Base-by-base conservation (phyloP, 441 rosid genomes). In the Erodium texanum region DNA sequence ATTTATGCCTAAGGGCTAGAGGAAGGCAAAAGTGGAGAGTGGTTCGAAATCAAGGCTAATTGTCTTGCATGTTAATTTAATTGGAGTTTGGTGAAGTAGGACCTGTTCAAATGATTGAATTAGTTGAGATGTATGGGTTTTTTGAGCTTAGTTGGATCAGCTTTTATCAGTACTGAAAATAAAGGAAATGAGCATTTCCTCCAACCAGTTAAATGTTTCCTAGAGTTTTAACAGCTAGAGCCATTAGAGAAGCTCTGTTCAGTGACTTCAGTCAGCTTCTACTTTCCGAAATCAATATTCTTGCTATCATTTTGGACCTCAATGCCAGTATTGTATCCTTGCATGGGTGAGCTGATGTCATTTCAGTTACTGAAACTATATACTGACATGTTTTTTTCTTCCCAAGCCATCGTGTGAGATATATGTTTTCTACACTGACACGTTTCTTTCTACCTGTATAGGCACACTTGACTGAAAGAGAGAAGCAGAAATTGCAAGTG, bases 401-500 rank as follows among this genome's bases (percentile, higher is more conserved):
- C 6, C 12, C 27, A 20, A 58, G 7, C 43, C 15, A 63, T 58
- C 23, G 50, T 54, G 50, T 38, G 50, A 59, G 27, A 56, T 66
- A 3, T 67, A 34, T 34, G 43, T 29, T 69, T 61, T 45, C 10
- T 71, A 5, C n/a, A 24, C 34, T 68, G 14, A 59, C 6, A 52
- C 18, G 56, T 14, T 69, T 68, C 34, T 43, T 32, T 70, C 65
- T 66, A n/a, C 52, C 67, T 75, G 72, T 76, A 70, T 84, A 93
- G 99, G 96, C 81, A 64, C 93, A 84, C 80, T 82, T 93, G 82
- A 86, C 87, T 29, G 99, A 96, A 86, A 93, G 98, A 78, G 99
- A 96, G 80, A 90, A 84, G 83, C 99, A 93, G 89, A 93, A 90
- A 82, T 78, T 93, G 88, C 98, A 87, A 82, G 96, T 90, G 77